Conservation (phyloP, 73 alveolate genomes). For the Symbiodinium natans region DNA sequence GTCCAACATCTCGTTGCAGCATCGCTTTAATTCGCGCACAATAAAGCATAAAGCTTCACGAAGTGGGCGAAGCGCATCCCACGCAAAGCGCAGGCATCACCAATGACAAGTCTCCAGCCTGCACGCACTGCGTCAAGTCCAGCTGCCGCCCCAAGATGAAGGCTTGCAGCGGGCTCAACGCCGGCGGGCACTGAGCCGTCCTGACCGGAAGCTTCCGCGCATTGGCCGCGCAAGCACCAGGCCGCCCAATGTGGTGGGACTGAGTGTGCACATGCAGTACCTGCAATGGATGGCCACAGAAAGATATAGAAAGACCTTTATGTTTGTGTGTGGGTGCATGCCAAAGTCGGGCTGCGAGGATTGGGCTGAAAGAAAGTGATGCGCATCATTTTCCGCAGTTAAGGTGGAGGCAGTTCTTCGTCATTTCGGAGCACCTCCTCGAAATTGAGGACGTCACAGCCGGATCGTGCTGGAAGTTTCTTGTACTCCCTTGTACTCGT, state of each 20-base stretch:
- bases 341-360: no score
- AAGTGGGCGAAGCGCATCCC: not conserved
- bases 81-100: not conserved
- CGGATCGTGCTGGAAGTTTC: no score
- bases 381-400: no score
- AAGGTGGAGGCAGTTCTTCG: conserved; percentile 90
- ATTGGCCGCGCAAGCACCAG: not conserved
- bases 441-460: conserved; percentile 46
- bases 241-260: not conserved
- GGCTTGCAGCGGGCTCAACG: conserved; percentile 32
- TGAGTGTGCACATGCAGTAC: no score
- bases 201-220: not conserved
- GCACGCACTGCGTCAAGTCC: conserved; percentile 46
- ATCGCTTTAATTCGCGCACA: not conserved
- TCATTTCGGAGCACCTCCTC: conserved; percentile 70
- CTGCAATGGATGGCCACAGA: no score
- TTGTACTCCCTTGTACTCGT: no score
- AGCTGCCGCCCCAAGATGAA: conserved; percentile 21
- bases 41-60: no score
- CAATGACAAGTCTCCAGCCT: conserved; percentile 44
- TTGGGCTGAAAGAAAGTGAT: no score
- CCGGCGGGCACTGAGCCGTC: conserved; percentile 49
- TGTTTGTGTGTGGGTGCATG: no score
- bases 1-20: no score
- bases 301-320: no score